Evolutionary conservation across 495 filamentous ascomycete species (phyloP).

Genomic region (Articulospora tetracladia): DNA sequence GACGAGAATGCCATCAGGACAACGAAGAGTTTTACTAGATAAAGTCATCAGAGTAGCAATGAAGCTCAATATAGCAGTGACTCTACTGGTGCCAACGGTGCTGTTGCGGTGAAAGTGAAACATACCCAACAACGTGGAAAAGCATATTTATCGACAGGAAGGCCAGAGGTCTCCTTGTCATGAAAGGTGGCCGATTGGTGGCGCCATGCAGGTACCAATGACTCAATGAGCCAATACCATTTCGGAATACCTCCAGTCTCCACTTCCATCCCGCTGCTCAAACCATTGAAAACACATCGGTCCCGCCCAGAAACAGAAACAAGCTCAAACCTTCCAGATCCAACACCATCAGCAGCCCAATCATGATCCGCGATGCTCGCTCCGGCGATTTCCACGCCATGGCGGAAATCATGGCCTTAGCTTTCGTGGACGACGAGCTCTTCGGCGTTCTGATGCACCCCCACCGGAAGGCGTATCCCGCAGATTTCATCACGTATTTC

Average conservation of each 20-base stretch:
- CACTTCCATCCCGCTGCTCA: too few relatives aligned
- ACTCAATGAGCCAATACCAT: too few relatives aligned
- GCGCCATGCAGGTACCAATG: too few relatives aligned
- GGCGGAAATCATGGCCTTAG: not conserved
- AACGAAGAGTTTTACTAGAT: not conserved
- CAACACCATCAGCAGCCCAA: not conserved
- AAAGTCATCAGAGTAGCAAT: too few relatives aligned
- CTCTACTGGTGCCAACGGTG: too few relatives aligned
- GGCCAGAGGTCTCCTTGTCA: too few relatives aligned
- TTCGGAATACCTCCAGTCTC: too few relatives aligned
- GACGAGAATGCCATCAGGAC: not conserved
- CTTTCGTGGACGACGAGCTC: constrained; percentile 6
- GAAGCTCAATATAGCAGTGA: too few relatives aligned
- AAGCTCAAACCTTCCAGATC: too few relatives aligned
- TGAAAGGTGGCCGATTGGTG: too few relatives aligned
- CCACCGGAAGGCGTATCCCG: not conserved
- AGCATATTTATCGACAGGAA: too few relatives aligned
- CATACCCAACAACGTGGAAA: too few relatives aligned
- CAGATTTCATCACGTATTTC: not conserved
- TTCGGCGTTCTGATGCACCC: constrained; percentile 7
- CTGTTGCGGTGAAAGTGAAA: not conserved
- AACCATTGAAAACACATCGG: not conserved
- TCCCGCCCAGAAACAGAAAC: not conserved
- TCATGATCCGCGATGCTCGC: not conserved
- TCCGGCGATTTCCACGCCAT: not conserved